A percentile compares a stretch with the other conserved stretches of the same genome.
These are phyloP conservation scores for Voacanga thouarsii DNA, from an alignment of 257 asterid genomes.

Conservation along the genomic window DNA sequence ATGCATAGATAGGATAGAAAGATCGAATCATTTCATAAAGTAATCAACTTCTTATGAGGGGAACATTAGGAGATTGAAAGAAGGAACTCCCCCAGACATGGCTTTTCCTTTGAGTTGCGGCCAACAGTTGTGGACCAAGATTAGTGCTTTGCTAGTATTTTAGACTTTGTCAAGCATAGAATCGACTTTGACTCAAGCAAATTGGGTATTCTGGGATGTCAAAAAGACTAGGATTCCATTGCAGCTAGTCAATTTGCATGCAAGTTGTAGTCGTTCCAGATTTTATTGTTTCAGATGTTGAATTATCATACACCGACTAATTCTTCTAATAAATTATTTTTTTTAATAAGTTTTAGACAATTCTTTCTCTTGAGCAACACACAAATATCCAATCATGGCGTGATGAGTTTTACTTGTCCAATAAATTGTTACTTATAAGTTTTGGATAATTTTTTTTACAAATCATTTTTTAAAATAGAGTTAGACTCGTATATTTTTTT, in stretches of 20 bases:
- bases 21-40: not conserved
- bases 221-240: not conserved
- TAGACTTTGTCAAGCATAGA: not conserved
- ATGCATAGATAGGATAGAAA: not conserved
- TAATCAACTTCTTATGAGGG: not conserved
- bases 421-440: too few relatives aligned
- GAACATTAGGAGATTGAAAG: slow-evolving; percentile 5
- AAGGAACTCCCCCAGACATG: not conserved
- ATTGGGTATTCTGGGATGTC: not conserved
- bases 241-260: not conserved
- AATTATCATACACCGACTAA: too few relatives aligned
- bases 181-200: slow-evolving; percentile 14
- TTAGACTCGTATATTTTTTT: too few relatives aligned
- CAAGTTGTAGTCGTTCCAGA: not conserved
- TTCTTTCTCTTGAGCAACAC: too few relatives aligned
- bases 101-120: slow-evolving; percentile 4
- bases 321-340: too few relatives aligned
- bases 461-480: too few relatives aligned
- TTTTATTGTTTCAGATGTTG: not conserved
- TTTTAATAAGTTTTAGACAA: too few relatives aligned
- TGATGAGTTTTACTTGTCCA: too few relatives aligned
- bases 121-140: slow-evolving; percentile 25
- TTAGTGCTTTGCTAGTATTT: not conserved
- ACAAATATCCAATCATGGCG: too few relatives aligned
- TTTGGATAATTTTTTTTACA: too few relatives aligned